Percentiles rank a stretch among this genome's conserved stretches.
Evolutionary conservation across 768 basidiomycete species (phyloP).

Genomic region (Rhodotorula sphaerocarpa): DNA sequence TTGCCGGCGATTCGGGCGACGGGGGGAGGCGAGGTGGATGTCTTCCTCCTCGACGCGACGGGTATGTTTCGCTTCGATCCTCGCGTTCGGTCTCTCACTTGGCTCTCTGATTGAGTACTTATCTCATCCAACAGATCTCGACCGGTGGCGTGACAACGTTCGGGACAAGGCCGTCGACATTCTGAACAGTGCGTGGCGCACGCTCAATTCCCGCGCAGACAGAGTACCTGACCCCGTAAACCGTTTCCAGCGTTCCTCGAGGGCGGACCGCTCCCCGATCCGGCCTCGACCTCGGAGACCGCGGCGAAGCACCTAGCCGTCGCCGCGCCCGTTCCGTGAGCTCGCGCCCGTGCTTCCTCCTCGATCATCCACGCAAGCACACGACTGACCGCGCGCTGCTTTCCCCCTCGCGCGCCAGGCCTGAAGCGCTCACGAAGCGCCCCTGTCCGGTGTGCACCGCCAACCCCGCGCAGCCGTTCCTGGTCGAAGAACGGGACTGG

Average conservation of each 20-base stretch:
- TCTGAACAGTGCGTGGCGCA: background rate
- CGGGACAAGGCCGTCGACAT: conserved; percentile 4
- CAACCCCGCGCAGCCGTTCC: conserved; percentile 8
- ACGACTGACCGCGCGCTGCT: background rate
- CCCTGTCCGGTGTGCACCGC: conserved; percentile 27
- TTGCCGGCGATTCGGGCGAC: conserved; percentile 50
- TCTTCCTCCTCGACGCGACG: conserved; percentile 48
- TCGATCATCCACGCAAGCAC: background rate
- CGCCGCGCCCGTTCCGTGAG: background rate
- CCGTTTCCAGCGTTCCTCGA: conserved; percentile 12
- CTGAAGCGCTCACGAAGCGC: conserved; percentile 9
- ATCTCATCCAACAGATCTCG: background rate
- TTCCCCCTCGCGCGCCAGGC: background rate
- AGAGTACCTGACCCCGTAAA: background rate
- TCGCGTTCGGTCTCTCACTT: background rate
- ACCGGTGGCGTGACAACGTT: conserved; percentile 22
- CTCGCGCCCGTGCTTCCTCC: background rate
- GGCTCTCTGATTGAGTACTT: background rate
- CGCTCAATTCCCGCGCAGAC: rapidly evolving
- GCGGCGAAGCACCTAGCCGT: conserved; percentile 9
- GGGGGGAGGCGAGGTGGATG: conserved; percentile 38
- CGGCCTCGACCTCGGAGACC: conserved; percentile 2
- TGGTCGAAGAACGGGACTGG: conserved; percentile 32
- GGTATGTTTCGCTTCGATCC: conserved; percentile 3
- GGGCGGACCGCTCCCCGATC: conserved; percentile 9